Evolutionary conservation across 163 green algal species (phyloP), one percentile per base, ranked within the genome.

Genomic region (Trebouxia gelatinosa): DNA sequence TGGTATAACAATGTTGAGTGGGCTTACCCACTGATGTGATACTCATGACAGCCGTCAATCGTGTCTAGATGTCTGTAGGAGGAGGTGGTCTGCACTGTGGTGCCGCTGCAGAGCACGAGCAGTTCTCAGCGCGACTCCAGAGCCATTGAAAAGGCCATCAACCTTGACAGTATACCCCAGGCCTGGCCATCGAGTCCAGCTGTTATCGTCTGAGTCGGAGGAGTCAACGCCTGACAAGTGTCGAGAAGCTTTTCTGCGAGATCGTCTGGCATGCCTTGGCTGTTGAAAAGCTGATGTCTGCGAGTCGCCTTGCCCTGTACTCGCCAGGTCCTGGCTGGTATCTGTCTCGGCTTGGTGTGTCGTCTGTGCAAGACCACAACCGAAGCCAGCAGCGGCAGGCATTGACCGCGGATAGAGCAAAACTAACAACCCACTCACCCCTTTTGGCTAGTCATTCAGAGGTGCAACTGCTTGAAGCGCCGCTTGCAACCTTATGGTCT

Each of bases 21-120:
- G 19, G 57, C 57, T 29, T 48, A 80, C 75, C 75, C 75, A 39
- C 75, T 80, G n/a, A 80, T 80, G 43, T 48, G 54, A 43, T 80
- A 74, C 16, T 80, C 57, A 39, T 80, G 75, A n/a, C 57, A 74
- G 38, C 58, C 61, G 6, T 17, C 38, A 26, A 80, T n/a, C 6
- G 75, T 80, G 61, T 80, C 70, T 28, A 78, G 50, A 19, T 66
- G 70, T 32, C 70, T 37, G 38, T 75, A 75, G 46, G 62, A 70
- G 35, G 62, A 70, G 34, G 29, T 70, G 46, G 62, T 50, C 0
- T n/a, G 62, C 62, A 70, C 46, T 1, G 34, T 34, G 19, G 46
- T 34, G 62, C 62, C 34, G 19, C 62, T 70, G 62, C 34, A 70
- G 17, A 11, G 7, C 6, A 26, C 51, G 21, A 34, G 23, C 43